Evolutionary conservation across 345 rosid species (phyloP), one percentile per base, ranked within the genome.

Genomic region (Pugionium cornutum): DNA sequence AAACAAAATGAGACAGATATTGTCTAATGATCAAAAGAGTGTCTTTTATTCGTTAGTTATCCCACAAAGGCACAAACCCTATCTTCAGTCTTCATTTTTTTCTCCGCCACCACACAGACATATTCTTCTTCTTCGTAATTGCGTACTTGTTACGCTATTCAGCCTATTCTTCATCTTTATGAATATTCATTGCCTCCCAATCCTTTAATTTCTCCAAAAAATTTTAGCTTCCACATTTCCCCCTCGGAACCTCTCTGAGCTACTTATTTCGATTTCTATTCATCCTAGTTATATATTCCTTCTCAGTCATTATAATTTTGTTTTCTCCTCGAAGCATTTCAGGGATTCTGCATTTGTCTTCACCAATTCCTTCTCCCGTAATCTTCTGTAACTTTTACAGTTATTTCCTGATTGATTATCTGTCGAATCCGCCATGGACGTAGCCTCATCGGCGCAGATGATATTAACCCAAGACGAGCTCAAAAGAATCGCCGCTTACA

Each of bases 401-500:
- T 1, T 42, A 1, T 4, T 42, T n/a, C 46, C 25, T 10, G 6
- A 42, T 46, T 26, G 29, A 25, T 11, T 25, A 7, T 61, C 41
- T 6, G 6, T 44, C 33, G 31, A 66, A 25, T 5, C 76, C n/a
- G 2, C 76, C 39, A 69, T 81, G 75, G 88, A 79, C 4, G 28
- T 72, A 0, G 18, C 67, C 47, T 55, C 76, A 9, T 63, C 83
- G 1, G 76, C 81, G 0, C 67, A 77, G 0, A 70, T 76, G 25
- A 42, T 70, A 7, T 73, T 83, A 43, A 78, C 89, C 64, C 95
- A 87, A 53, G 95, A 90, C 75, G 89, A 88, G 29, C 90, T 90
- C 44, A 90, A 90, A 69, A 81, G 80, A 41, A 83, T 84, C 48
- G 92, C 95, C 6, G 95, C 97, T 33, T 85, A 84, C 83, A 88